A percentile compares a stretch with the other conserved stretches of the same genome.
Evolutionary conservation across 2,329 filamentous ascomycete genomes (phyloP).

Genomic region (Capronia coronata): DNA sequence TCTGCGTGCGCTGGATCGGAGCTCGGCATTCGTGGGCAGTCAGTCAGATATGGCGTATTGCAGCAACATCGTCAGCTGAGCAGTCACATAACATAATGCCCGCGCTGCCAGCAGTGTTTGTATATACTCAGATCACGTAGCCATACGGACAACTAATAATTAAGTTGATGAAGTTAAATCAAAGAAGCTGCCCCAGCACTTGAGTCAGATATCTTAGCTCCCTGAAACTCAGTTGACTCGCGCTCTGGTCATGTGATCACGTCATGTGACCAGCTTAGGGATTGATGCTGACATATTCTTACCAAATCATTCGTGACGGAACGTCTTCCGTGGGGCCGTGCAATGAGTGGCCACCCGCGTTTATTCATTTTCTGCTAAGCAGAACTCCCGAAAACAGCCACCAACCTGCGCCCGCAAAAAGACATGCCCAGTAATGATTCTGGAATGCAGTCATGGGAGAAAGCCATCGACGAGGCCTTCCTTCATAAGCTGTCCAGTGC

Average conservation of each 20-base stretch:
- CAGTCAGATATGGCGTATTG: too few species aligned
- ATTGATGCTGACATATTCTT: slow-evolving; percentile 27
- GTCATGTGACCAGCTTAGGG: neutral
- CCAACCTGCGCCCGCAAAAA: neutral
- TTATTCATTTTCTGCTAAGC: neutral
- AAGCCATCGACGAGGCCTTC: neutral
- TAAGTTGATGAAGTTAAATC: too few species aligned
- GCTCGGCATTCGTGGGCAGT: too few species aligned
- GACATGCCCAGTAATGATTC: neutral
- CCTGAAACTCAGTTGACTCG: too few species aligned
- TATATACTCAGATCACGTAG: too few species aligned
- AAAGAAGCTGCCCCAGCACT: too few species aligned
- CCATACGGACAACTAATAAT: too few species aligned
- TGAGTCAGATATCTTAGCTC: too few species aligned
- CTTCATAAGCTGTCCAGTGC: neutral
- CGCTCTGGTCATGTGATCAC: neutral
- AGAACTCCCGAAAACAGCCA: neutral
- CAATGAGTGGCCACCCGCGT: neutral
- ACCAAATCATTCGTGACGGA: slow-evolving; percentile 15
- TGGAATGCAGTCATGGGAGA: neutral
- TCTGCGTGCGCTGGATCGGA: too few species aligned
- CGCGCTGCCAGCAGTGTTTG: too few species aligned
- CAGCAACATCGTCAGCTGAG: too few species aligned
- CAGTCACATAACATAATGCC: too few species aligned
- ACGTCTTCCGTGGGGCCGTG: slow-evolving; percentile 1